Base-by-base conservation (phyloP, 2,329 filamentous ascomycete species). In the Dothidotthia symphoricarpi region DNA sequence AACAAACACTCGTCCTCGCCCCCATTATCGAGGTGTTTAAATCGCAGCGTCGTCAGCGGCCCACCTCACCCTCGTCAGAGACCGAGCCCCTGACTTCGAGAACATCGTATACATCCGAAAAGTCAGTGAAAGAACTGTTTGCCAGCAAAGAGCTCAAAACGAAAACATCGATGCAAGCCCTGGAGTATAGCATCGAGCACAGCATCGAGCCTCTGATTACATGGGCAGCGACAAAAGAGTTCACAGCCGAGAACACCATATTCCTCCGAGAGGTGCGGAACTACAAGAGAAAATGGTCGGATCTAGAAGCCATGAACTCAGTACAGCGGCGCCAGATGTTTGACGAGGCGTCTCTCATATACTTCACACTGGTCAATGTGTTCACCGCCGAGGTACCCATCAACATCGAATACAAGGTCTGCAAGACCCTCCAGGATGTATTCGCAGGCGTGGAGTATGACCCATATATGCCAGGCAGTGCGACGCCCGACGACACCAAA, bases 361-460 rank as follows among this genome's bases (percentile, higher is more conserved):
- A 59, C 48, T 66, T 64, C 46, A 63, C 63, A 3, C 57, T 67
- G n/a, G 34, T 67, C 35, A 63, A 66, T 35, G 61, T 63, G 7
- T 64, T 62, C 43, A 65, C 63, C 3, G 63, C 63, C 11, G 63
- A 66, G 32, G 54, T 53, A 3, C 61, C 63, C 2, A 66, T 67
- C 53, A 67, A 67, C 38, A 66, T 67, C 39, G 63, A 66, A 25
- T 67, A 66, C 55, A 67, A 66, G 43, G 52, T 66, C 39, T 66
- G 65, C 57, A 64, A 63, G 25, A 49, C 46, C 6, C 46, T 67
- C 6, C 63, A 67, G 28, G 36, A 36, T 16, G 49, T 50, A 3
- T 67, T 67, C 26, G 49, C 58, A 1, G 52, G 43, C 15, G 49
- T 67, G 16, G 61, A 66, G 24, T 67, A 61, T 35, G 62, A 67